phyloP scores from a whole-genome alignment of 768 basidiomycete genomes.

The Tricholoma flavovirens region DNA sequence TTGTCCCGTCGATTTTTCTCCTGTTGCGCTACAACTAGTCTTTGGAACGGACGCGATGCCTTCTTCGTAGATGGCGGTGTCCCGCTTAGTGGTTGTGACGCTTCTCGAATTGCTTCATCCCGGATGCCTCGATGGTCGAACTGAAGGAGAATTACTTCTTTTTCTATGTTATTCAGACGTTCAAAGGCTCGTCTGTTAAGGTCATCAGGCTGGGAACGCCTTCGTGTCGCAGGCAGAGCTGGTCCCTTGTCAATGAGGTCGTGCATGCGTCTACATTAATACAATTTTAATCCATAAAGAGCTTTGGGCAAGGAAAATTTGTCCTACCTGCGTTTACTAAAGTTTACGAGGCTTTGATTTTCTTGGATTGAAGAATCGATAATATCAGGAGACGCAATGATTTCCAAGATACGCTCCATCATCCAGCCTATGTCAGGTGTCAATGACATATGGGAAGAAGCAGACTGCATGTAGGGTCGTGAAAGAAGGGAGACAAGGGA shows the following conservation, averaged over 20 bases:
- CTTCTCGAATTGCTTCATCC: conserved; percentile 72
- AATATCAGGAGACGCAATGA: conserved; percentile 69
- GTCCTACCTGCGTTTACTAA: conserved; percentile 74
- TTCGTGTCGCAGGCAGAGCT: conserved; percentile 36
- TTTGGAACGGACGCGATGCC: conserved; percentile 59
- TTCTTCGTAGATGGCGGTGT: conserved; percentile 45
- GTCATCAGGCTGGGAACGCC: conserved; percentile 46
- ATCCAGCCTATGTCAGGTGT: conserved; percentile 81
- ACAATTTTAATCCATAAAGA: conserved; percentile 11
- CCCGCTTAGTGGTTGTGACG: conserved; percentile 34
- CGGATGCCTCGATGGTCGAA: conserved; percentile 71
- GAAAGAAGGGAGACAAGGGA: conserved; percentile 52
- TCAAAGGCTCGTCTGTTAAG: conserved; percentile 65
- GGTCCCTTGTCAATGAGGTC: conserved; percentile 55
- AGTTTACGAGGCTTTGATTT: conserved; percentile 61
- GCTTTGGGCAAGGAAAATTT: neutral
- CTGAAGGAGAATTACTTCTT: conserved; percentile 52
- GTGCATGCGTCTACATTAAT: conserved; percentile 50
- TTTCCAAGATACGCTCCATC: conserved; percentile 73
- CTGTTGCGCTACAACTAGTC: conserved; percentile 56
- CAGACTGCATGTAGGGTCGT: conserved; percentile 40
- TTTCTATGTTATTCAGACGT: conserved; percentile 70
- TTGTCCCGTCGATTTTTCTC: conserved; percentile 82
- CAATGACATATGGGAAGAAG: conserved; percentile 44
- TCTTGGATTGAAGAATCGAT: conserved; percentile 51